Base-by-base conservation (phyloP, 2,329 filamentous ascomycete species). In the Trichophaea hybrida region DNA sequence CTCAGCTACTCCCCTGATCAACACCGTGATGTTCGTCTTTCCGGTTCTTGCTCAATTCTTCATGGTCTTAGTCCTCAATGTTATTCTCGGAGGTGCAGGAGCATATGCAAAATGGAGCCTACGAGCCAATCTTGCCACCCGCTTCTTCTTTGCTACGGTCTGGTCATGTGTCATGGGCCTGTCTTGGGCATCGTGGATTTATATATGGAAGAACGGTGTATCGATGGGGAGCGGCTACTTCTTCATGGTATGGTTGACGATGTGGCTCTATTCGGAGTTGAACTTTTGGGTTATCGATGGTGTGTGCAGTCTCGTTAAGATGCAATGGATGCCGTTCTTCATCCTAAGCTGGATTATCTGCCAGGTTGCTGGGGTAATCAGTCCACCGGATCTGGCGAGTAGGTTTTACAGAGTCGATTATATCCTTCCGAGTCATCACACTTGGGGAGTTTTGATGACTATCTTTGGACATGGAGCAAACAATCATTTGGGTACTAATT, bases 241-340 rank as follows among this genome's bases (percentile, higher is more conserved):
- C 54, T 64, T 71, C 44, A 57, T 59, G 55, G 65, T 55, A 58
- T 71, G 64, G 63, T 65, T 68, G 55, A 37, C 62, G 34, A 65
- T 71, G 17, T 76, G 74, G 74, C 64, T 76, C 0, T 70, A 69
- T 50, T 73, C 74, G 65, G 71, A 75, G 55, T 67, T 72, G 57
- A 74, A 77, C 65, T 75, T 74, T 64, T 69, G 72, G 17, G 67
- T 73, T 1, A 65, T 77, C 1, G 75, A 77, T 57, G 68, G 70
- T 1, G 66, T 71, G 2, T 70, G 72, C 3, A 69, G 68, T 1
- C 62, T 71, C 24, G 33, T 75, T 0, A 73, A 74, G 0, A 66
- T 72, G 38, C 65, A 69, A 0, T 71, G 71, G 48, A 67, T 75
- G 15, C 72, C 75, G 0, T 74, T 77, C 63, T 71, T 74, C 8